phyloP scores from a whole-genome alignment of 2,329 filamentous ascomycete species.

The Pseudogymnoascus sp. region DNA sequence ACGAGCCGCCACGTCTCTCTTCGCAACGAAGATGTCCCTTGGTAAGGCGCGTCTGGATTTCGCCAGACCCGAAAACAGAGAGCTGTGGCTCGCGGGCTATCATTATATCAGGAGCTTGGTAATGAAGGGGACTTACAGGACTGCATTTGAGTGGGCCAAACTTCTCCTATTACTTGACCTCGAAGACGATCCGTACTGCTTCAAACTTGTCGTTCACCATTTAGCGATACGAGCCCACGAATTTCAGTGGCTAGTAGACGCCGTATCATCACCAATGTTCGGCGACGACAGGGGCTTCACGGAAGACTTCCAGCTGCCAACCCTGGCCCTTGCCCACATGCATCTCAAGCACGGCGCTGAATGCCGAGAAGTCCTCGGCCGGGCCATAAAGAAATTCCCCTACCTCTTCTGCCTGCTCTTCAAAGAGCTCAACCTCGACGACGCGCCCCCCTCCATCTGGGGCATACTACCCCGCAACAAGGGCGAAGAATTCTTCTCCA shows the following conservation, averaged over 20 bases:
- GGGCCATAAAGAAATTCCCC: constrained; percentile 65
- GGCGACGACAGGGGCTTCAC: constrained; percentile 30
- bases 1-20: constrained; percentile 76
- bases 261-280: constrained; percentile 31
- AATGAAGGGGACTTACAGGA: constrained; percentile 88
- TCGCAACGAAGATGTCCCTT: constrained; percentile 64
- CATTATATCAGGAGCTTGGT: constrained; percentile 80
- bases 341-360: constrained; percentile 59
- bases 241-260: constrained; percentile 64
- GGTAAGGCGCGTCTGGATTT: constrained; percentile 80
- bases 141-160: constrained; percentile 89
- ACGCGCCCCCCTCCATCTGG: constrained; percentile 74
- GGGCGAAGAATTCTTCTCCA: constrained; percentile 48
- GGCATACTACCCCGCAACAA: constrained; percentile 55
- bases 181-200: constrained; percentile 69
- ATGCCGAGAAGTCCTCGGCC: constrained; percentile 55
- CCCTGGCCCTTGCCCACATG: constrained; percentile 65
- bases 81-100: constrained; percentile 85
- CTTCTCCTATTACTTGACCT: constrained; percentile 68
- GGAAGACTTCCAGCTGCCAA: constrained; percentile 50
- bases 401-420: constrained; percentile 81
- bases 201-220: constrained; percentile 73
- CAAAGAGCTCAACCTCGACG: constrained; percentile 67
- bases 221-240: constrained; percentile 76
- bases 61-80: constrained; percentile 73